These are phyloP conservation scores for Fonsecaea pugnacius DNA, from an alignment of 2,329 filamentous ascomycete genomes.

Conservation along the genomic window DNA sequence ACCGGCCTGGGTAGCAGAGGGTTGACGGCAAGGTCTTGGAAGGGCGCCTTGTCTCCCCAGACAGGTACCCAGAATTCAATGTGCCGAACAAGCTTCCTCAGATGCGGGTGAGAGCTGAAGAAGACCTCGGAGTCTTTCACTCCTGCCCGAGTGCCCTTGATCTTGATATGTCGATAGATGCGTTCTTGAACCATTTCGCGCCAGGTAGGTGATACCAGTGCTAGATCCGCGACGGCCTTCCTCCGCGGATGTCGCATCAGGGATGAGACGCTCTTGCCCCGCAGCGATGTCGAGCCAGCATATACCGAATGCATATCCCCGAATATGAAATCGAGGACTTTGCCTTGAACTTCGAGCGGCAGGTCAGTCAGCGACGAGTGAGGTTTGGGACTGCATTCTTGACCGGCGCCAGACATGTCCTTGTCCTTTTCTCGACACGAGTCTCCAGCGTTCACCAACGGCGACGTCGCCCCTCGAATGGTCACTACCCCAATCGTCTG, in stretches of 20 bases:
- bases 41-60: constrained; percentile 59
- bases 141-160: constrained; percentile 71
- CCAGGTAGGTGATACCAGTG: constrained; percentile 65
- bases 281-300: constrained; percentile 57
- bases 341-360: constrained; percentile 73
- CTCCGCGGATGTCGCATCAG: constrained; percentile 69
- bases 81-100: constrained; percentile 69
- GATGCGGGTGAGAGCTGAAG: constrained; percentile 63
- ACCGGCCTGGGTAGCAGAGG: constrained; percentile 24
- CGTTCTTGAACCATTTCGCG: constrained; percentile 70
- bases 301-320: constrained; percentile 68
- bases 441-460: constrained; percentile 7
- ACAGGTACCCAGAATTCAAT: constrained; percentile 80
- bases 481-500: constrained; percentile 33
- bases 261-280: constrained; percentile 63
- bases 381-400: constrained; percentile 8
- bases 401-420: background rate
- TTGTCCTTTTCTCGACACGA: background rate
- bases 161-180: constrained; percentile 75
- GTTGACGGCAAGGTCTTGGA: constrained; percentile 23
- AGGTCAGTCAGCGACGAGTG: constrained; percentile 47
- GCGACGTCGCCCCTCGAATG: constrained; percentile 24
- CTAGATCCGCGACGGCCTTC: constrained; percentile 68
- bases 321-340: constrained; percentile 72
- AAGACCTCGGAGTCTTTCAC: constrained; percentile 64